Evolutionary conservation across 2,329 filamentous ascomycete species (phyloP), one percentile per base, ranked within the genome.

Genomic region (Aotearoamyces nothofagi): DNA sequence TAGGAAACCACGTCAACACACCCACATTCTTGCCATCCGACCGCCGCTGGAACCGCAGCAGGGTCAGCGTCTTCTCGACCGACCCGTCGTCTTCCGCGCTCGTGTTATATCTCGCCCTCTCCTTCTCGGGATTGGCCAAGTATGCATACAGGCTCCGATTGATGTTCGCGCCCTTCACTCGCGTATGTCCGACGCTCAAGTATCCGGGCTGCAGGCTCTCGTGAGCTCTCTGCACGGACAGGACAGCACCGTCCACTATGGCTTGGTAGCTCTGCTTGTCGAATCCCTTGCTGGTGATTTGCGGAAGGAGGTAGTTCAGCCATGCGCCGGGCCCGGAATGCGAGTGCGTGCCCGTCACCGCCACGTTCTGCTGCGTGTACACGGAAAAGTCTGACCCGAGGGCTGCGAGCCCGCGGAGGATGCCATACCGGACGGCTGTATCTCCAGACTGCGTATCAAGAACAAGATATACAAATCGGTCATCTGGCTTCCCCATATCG

Each of bases 231-330:
- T 77, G 63, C 41, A 96, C 84, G 1, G 86, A 92, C 2, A 82
- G 57, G 2, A 94, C 48, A 2, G 82, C 76, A 2, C 87, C 87
- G 41, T 90, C 74, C 0, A 96, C 83, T 36, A 96, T 83, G 15
- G 87, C 84, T 38, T 76, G 66, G 46, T 92, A 92, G 44, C 81
- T 92, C 51, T 92, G 80, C 44, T 74, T 72, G 52, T 83, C 68
- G 43, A 93, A 94, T 0, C 87, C 87, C 33, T 78, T 66, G 45
- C 75, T 86, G 0, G 87, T 90, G 39, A 96, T 78, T 48, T 94
- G 86, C 5, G 86, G 87, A 5, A 94, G 62, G 7, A 96, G 65
- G 48, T 94, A 96, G 54, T 96, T 96, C 49, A 92, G 63, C 83
- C 84, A 96, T 5, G 79, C 87, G 2, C 80, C 87, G 0, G 87